phyloP scores from a whole-genome alignment of 2,329 filamentous ascomycete species.

The Neurospora sp. region DNA sequence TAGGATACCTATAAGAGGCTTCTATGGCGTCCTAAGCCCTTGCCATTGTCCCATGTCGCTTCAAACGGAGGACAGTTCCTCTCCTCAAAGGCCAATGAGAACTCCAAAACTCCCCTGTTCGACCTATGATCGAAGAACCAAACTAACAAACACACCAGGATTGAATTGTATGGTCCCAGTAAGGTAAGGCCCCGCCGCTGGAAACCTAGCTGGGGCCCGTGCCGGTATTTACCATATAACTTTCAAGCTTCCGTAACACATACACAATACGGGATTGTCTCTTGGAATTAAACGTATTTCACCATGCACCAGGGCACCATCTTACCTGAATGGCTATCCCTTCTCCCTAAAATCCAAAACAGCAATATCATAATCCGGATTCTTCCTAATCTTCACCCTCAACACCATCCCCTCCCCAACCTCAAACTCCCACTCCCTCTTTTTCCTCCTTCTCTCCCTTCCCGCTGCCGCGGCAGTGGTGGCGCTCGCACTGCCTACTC shows the following conservation, averaged over 20 bases:
- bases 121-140: no score
- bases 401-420: neutral
- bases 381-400: neutral
- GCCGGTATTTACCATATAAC: neutral
- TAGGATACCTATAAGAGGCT: no score
- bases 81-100: no score
- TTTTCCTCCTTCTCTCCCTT: neutral
- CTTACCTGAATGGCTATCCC: neutral
- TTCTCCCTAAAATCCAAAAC: neutral
- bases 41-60: no score
- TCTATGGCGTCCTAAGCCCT: no score
- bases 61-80: no score
- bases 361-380: neutral
- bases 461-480: no score
- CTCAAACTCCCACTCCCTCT: neutral
- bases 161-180: no score
- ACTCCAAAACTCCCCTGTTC: no score
- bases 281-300: neutral
- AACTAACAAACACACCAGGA: no score
- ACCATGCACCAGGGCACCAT: neutral
- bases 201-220: neutral
- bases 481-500: no score
- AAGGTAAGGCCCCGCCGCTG: no score
- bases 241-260: neutral
- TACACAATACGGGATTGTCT: neutral